Evolutionary conservation across 2,329 filamentous ascomycete species (phyloP).

Genomic region (Graphiopsis chlorocephala): DNA sequence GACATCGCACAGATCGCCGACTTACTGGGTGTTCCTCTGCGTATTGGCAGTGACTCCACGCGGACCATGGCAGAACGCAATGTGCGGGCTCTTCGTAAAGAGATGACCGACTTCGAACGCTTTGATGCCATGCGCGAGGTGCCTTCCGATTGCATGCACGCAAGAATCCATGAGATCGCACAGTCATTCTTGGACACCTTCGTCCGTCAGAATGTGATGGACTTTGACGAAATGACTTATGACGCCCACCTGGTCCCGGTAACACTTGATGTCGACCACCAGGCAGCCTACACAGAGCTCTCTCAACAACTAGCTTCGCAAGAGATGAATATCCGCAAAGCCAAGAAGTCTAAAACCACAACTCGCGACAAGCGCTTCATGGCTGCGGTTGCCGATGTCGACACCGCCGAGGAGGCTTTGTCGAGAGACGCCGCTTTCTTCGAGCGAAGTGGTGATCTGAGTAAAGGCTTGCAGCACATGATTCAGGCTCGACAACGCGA

Average conservation of each 20-base stretch:
- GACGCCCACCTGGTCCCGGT: constrained; percentile 46
- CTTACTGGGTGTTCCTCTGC: constrained; percentile 56
- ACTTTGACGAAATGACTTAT: constrained; percentile 43
- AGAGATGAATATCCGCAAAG: constrained; percentile 47
- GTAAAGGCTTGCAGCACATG: constrained; percentile 17
- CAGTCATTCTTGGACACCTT: constrained; percentile 56
- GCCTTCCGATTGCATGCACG: constrained; percentile 53
- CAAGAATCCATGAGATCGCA: constrained; percentile 49
- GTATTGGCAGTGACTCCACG: constrained; percentile 50
- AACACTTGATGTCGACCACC: constrained; percentile 47
- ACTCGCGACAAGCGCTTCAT: constrained; percentile 44
- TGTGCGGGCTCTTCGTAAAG: constrained; percentile 40
- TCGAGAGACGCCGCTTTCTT: constrained; percentile 41
- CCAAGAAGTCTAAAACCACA: constrained; percentile 34
- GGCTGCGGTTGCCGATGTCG: constrained; percentile 45
- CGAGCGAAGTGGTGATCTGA: not conserved
- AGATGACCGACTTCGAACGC: constrained; percentile 52
- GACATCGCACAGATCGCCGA: constrained; percentile 59
- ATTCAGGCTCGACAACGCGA: constrained; percentile 17
- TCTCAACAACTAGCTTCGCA: constrained; percentile 53
- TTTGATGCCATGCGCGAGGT: constrained; percentile 54
- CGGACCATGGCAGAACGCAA: constrained; percentile 46
- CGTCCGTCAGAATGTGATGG: constrained; percentile 43
- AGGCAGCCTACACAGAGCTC: constrained; percentile 54
- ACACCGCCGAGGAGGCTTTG: constrained; percentile 53